These are phyloP conservation scores for Xerocomus alliaceus DNA, from an alignment of 1,284 basidiomycete genomes.

Conservation along the genomic window DNA sequence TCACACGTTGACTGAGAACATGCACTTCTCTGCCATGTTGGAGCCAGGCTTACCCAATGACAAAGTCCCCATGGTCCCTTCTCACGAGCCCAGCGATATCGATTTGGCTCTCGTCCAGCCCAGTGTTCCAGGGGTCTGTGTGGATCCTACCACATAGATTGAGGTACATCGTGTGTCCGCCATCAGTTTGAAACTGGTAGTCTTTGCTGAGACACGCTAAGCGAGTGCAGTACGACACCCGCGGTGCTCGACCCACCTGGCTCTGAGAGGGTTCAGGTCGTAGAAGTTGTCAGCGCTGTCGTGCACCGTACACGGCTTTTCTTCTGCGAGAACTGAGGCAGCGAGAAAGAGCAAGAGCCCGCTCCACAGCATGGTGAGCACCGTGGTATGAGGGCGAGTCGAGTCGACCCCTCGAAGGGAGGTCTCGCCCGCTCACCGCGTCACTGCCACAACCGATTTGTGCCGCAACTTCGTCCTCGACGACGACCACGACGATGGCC, in stretches of 20 bases:
- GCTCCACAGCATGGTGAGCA: conserved; percentile 5
- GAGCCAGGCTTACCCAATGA: conserved; percentile 63
- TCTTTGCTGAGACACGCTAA: conserved; percentile 58
- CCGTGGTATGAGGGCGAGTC: conserved; percentile 18
- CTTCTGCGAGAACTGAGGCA: conserved; percentile 47
- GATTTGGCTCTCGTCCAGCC: conserved; percentile 53
- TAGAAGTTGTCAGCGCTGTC: conserved; percentile 57
- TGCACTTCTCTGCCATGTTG: neutral
- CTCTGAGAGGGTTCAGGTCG: conserved; percentile 64
- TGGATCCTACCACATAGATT: conserved; percentile 68
- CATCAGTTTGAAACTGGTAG: conserved; percentile 58
- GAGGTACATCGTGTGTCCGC: conserved; percentile 56
- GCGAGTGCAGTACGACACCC: neutral
- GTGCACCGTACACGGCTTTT: conserved; percentile 53
- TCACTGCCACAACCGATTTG: conserved; percentile 36
- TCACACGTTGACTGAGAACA: neutral
- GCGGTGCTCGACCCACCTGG: conserved; percentile 47
- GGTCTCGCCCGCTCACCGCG: conserved; percentile 17
- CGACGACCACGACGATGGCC: conserved; percentile 40
- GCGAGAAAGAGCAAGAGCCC: conserved; percentile 13
- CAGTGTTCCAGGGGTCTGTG: conserved; percentile 63
- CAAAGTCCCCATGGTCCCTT: conserved; percentile 69
- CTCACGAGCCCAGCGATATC: conserved; percentile 69
- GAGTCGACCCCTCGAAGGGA: conserved; percentile 33
- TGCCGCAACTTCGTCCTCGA: conserved; percentile 29